These are phyloP conservation scores for Geranium incanum DNA, from an alignment of 441 rosid genomes.

Conservation along the genomic window DNA sequence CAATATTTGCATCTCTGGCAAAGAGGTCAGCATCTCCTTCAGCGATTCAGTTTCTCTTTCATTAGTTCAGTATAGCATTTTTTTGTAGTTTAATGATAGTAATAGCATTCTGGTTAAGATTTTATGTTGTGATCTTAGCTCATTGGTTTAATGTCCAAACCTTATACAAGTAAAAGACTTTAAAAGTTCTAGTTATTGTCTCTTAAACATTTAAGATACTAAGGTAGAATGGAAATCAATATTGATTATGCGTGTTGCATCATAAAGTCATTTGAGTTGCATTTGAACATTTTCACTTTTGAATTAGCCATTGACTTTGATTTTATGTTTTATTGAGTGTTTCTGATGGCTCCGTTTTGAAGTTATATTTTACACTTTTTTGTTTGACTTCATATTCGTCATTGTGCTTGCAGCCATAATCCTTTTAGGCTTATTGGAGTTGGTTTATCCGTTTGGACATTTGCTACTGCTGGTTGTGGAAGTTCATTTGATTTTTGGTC, in stretches of 20 bases:
- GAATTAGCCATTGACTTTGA: not conserved
- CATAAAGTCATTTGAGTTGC: not conserved
- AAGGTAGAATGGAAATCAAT: not conserved
- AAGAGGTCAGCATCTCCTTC: conserved; percentile 44
- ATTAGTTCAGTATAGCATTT: too few species aligned
- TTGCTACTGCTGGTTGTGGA: conserved; percentile 73
- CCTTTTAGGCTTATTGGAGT: conserved; percentile 93
- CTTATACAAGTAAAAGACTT: not conserved
- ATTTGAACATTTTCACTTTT: not conserved
- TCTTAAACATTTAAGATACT: not conserved
- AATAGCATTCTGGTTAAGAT: not conserved
- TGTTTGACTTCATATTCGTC: conserved; percentile 15
- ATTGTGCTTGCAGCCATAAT: conserved; percentile 53
- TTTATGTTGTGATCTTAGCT: not conserved
- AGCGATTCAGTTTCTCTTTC: not conserved
- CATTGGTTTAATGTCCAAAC: not conserved
- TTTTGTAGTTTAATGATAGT: not conserved
- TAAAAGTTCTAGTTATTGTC: too few species aligned
- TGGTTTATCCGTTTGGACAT: conserved; percentile 84
- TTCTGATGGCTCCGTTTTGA: not conserved
- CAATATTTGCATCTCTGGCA: conserved; percentile 81
- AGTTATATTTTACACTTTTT: not conserved
- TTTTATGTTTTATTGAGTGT: not conserved
- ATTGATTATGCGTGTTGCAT: not conserved
- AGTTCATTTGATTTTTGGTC: conserved; percentile 80